Conservation (phyloP, 768 basidiomycete genomes). For the Tulasnella sp. region DNA sequence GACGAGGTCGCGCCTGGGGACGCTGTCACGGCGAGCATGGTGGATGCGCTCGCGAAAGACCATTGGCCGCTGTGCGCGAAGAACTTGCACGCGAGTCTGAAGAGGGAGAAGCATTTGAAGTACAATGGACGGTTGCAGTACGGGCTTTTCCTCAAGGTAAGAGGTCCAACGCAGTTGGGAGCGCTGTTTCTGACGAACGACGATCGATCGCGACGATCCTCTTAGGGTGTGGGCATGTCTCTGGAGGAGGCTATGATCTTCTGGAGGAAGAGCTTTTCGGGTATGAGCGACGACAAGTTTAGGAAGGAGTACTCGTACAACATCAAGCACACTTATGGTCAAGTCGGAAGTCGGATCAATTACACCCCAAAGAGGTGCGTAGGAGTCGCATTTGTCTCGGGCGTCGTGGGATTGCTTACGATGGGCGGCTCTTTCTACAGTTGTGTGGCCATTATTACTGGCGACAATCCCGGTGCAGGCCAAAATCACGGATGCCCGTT, state of each 20-base stretch:
- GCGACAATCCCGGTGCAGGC: slow-evolving; percentile 64
- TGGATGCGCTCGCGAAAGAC: slow-evolving; percentile 80
- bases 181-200: slow-evolving; percentile 9
- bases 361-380: slow-evolving; percentile 78
- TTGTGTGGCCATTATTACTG: slow-evolving; percentile 84
- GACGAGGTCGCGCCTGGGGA: slow-evolving; percentile 59
- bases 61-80: slow-evolving; percentile 98
- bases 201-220: not conserved
- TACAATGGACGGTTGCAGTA: slow-evolving; percentile 92
- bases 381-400: not conserved
- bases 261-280: slow-evolving; percentile 85
- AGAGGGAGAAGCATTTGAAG: slow-evolving; percentile 82
- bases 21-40: slow-evolving; percentile 89
- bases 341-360: slow-evolving; percentile 93
- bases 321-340: slow-evolving; percentile 90
- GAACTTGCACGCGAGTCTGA: slow-evolving; percentile 77
- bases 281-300: slow-evolving; percentile 89
- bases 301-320: slow-evolving; percentile 98
- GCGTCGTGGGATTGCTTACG: not conserved
- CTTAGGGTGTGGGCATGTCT: slow-evolving; percentile 85
- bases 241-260: slow-evolving; percentile 93
- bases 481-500: slow-evolving; percentile 91
- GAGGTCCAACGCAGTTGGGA: slow-evolving; percentile 24
- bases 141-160: slow-evolving; percentile 91
- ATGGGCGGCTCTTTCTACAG: slow-evolving; percentile 49